Base-by-base conservation (phyloP, 2,329 filamentous ascomycete species). In the Exophiala viscosa region DNA sequence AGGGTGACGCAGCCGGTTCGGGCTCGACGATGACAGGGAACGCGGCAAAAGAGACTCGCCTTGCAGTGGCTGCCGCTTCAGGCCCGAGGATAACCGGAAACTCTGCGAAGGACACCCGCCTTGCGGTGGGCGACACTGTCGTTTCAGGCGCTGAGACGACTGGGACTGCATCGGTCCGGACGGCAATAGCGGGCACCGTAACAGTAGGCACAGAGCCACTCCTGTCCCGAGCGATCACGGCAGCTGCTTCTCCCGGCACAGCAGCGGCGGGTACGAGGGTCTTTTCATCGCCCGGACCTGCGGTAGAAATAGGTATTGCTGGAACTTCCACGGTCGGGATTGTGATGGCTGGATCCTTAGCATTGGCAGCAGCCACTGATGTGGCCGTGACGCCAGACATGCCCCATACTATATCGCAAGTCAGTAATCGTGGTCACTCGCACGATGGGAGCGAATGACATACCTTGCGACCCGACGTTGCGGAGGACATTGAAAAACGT, bases 401-500 rank as follows among this genome's bases (percentile, higher is more conserved):
- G 28, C 52, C 52, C 52, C 52, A 54, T 31, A 44, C 47, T 50
- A 31, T 3, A 11, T 14, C 13, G 18, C 9, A n/a, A 14, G 38
- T 50, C 23, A 44, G 38, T 10, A 49, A 44, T 6, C 11, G 20
- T 23, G 20, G 6, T 6, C 20, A 23, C 20, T 23, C 20, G n/a
- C n/a, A n/a, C n/a, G n/a, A n/a, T n/a, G n/a, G 34, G 33, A 46
- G 15, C 3, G 11, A 8, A 14, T 23, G 13, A 36, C 47, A 34
- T 50, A 50, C 47, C 46, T 50, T 54, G 52, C 13, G 45, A 50
- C 6, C 52, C 52, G 14, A 55, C 31, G 23, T 51, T 49, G 4
- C 40, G 36, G 13, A 42, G 33, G 8, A 55, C 52, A 11, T 47
- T 52, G 10, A 14, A 50, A 44, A 53, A 44, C 2, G 48, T 44